Evolutionary conservation across 2,329 filamentous ascomycete genomes (phyloP), one percentile per base, ranked within the genome.

Genomic region (Ophiocordyceps robertsii): DNA sequence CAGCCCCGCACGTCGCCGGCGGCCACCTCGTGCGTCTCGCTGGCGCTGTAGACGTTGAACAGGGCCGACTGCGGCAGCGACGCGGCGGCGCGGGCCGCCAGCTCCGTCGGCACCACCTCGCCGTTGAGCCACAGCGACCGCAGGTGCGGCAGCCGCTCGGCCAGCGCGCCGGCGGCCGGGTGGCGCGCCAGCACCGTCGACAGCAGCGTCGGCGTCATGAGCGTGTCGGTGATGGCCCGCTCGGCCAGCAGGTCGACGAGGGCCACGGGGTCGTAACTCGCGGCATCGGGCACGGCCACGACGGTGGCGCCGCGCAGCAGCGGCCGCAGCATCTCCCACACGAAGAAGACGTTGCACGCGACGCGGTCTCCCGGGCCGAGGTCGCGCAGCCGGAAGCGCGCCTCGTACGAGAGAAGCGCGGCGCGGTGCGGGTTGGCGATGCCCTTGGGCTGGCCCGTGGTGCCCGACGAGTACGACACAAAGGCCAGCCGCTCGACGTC

Each of bases 321-420:
- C 9, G 84, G 84, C 6, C 84, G 80, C 43, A 90, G 60, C 44
- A 89, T 88, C 58, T 90, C 84, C 84, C 84, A 90, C 38, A 89
- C 72, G 56, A 90, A 90, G 60, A 89, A 90, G 45, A 89, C 84
- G 66, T 89, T 90, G 64, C 84, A 89, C n/a, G 84, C 84, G 11
- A 89, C 83, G 7, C 84, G 75, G 51, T 88, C 84, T 14, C 83
- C 83, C 0, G 79, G 80, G 16, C 71, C 62, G 3, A 86, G 65
- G 56, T 89, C 80, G 49, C 77, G 82, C 39, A 89, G 59, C 10
- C 64, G 67, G 53, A 89, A 89, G 58, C 84, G 69, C 48, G 86
- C 60, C 51, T 85, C 68, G 56, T 89, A 89, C 7, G 84, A 89
- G 27, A 75, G 70, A 2, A 89, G 79, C 1, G 84, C 70, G 14